Conservation (phyloP, 495 filamentous ascomycete genomes). For the Penicillium taxi region DNA sequence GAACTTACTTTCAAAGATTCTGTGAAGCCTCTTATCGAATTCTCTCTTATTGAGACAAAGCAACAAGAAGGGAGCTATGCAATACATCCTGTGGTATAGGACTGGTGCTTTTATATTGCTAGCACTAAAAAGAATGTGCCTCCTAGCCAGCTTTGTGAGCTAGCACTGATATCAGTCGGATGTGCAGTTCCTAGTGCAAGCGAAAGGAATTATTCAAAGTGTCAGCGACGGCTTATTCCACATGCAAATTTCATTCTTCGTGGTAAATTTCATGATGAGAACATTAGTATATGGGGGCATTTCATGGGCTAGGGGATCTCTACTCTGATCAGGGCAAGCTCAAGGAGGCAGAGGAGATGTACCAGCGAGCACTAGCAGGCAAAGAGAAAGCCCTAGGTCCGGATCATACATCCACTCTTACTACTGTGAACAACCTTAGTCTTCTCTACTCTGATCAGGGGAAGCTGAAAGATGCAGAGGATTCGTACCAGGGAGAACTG, state of each 20-base stretch:
- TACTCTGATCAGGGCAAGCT: constrained; percentile 6
- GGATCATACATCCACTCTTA: constrained; percentile 3
- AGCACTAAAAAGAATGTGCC: constrained; percentile 4
- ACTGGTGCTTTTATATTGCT: constrained; percentile 24
- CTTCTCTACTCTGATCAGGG: not conserved
- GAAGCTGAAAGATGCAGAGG: constrained; percentile 1
- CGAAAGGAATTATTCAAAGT: constrained; percentile 16
- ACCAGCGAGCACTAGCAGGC: constrained; percentile 6
- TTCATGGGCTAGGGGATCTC: constrained; percentile 9
- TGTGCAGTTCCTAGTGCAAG: constrained; percentile 15
- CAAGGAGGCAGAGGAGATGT: constrained; percentile 5
- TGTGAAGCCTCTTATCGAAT: constrained; percentile 23
- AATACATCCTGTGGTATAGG: constrained; percentile 28
- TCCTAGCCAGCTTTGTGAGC: constrained; percentile 9
- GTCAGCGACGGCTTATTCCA: constrained; percentile 30
- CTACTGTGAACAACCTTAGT: no score
- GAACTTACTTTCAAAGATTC: constrained; percentile 22
- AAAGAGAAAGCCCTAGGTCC: constrained; percentile 3
- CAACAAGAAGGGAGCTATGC: constrained; percentile 24
- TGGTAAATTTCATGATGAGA: constrained; percentile 1
- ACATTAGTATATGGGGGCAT: constrained; percentile 10
- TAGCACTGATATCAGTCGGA: constrained; percentile 22
- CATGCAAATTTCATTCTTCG: constrained; percentile 23
- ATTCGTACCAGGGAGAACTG: not conserved
- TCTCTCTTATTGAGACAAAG: constrained; percentile 24